phyloP scores from a whole-genome alignment of 305 asterid genomes.

The Fraxinus sp. region DNA sequence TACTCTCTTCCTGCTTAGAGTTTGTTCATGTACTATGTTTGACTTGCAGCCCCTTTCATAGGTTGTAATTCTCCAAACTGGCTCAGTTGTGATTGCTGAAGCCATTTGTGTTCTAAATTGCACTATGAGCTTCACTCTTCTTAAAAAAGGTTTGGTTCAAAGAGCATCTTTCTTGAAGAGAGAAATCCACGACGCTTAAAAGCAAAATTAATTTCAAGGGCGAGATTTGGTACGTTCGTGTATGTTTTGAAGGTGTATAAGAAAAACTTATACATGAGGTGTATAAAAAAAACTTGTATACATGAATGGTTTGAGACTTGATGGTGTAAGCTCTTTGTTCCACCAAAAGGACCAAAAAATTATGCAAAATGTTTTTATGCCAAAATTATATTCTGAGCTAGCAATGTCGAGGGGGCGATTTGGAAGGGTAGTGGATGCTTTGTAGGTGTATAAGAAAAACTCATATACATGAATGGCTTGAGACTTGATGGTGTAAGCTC shows the following conservation, averaged over 20 bases:
- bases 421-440: not conserved
- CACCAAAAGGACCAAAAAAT: not conserved
- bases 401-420: not conserved
- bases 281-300: not conserved
- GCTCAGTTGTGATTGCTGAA: not conserved
- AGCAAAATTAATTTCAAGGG: not conserved
- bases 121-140: not conserved
- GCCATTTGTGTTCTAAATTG: not conserved
- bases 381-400: not conserved
- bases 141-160: not conserved
- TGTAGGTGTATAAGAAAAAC: not conserved
- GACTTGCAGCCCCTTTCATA: not conserved
- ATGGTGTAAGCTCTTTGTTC: not conserved
- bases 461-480: not conserved
- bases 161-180: not conserved
- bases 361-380: not conserved
- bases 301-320: not conserved
- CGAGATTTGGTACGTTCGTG: not conserved
- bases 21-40: not conserved
- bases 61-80: not conserved
- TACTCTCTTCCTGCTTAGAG: not conserved
- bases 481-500: not conserved
- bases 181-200: not conserved
- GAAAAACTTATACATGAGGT: not conserved
- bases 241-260: not conserved